Evolutionary conservation across 805 yeast species (phyloP).

Genomic region (Metschnikowia lunata): DNA sequence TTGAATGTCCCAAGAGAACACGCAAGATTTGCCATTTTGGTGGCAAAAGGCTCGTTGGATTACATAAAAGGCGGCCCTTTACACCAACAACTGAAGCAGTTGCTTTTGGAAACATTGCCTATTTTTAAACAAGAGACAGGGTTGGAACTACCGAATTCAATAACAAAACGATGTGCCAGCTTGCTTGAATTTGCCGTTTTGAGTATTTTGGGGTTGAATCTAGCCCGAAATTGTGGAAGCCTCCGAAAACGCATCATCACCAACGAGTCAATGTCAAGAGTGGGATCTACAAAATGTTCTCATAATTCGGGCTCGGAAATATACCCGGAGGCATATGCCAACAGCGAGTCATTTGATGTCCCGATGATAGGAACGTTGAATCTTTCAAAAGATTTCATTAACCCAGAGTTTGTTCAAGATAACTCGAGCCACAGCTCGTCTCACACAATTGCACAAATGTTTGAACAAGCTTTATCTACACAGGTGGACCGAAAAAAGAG

Average conservation of each 20-base stretch:
- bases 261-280: constrained; percentile 8
- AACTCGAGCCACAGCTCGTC: too few relatives aligned
- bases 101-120: constrained; percentile 48
- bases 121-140: constrained; percentile 50
- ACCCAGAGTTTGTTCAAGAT: too few relatives aligned
- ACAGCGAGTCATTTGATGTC: too few relatives aligned
- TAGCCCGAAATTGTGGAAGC: constrained; percentile 16
- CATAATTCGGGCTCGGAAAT: not conserved
- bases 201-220: constrained; percentile 54
- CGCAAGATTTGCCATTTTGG: constrained; percentile 58
- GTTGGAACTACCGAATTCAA: constrained; percentile 46
- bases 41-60: constrained; percentile 74
- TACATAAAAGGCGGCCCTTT: constrained; percentile 80
- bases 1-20: constrained; percentile 58
- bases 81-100: constrained; percentile 60
- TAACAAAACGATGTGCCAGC: constrained; percentile 53
- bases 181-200: constrained; percentile 57
- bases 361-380: too few relatives aligned
- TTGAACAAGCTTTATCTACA: too few relatives aligned
- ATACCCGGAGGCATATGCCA: not conserved
- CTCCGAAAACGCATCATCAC: constrained; percentile 8
- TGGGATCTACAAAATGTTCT: not conserved
- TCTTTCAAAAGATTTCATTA: too few relatives aligned
- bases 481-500: too few relatives aligned
- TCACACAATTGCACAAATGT: too few relatives aligned